phyloP scores from a whole-genome alignment of 225 moss, liverwort and hornwort genomes.

The Marchantia paleacea region DNA sequence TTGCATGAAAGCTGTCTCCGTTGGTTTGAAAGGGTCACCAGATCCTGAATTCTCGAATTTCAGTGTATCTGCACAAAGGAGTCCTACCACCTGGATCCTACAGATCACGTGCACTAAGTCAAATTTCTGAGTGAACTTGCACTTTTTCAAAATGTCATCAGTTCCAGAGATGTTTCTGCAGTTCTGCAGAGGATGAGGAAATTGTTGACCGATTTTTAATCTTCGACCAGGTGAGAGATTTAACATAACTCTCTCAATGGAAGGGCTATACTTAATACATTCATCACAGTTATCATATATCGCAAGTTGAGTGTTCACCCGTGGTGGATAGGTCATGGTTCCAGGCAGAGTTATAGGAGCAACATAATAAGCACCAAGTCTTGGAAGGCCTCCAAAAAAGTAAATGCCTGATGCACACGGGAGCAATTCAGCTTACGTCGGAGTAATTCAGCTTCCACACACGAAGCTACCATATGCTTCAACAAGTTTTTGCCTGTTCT shows the following conservation, averaged over 20 bases:
- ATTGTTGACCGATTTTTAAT: no score
- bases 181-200: not conserved
- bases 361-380: conserved; percentile 74
- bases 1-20: conserved; percentile 56
- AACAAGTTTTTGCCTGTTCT: not conserved
- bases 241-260: no score
- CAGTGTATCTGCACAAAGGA: conserved; percentile 75
- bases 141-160: not conserved
- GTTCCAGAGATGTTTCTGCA: not conserved
- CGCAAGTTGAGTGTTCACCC: conserved; percentile 28
- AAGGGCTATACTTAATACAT: no score
- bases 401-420: conserved; percentile 46
- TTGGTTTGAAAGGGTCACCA: conserved; percentile 55
- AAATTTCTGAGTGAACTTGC: not conserved
- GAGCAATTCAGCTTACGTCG: not conserved
- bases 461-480: not conserved
- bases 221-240: no score
- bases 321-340: conserved; percentile 34
- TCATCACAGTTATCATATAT: no score
- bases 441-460: not conserved
- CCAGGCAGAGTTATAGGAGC: conserved; percentile 52
- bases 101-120: conserved; percentile 9
- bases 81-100: conserved; percentile 66
- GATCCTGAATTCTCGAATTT: conserved; percentile 47
- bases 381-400: conserved; percentile 75